phyloP scores from a whole-genome alignment of 1,139 yeast species.

The Protomyces lactucae-debilis region DNA sequence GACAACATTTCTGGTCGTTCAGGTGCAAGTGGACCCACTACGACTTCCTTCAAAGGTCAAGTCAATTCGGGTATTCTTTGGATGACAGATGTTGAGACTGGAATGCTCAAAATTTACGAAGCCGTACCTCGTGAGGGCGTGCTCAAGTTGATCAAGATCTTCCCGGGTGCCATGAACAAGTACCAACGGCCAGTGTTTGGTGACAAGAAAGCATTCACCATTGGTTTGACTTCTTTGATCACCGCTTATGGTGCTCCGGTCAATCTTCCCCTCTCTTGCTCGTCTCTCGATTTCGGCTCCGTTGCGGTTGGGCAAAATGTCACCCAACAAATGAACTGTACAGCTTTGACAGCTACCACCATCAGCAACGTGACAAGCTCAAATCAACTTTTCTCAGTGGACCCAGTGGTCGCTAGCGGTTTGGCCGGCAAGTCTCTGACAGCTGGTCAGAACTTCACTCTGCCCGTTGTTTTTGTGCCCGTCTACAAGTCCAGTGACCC shows the following conservation, averaged over 20 bases:
- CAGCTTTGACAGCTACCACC: not conserved
- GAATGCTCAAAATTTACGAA: not conserved
- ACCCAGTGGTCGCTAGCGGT: not conserved
- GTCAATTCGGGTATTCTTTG: slow-evolving; percentile 1
- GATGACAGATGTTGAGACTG: slow-evolving; percentile 14
- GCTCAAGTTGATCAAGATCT: not conserved
- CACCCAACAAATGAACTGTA: slow-evolving; percentile 1
- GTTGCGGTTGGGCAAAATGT: not conserved
- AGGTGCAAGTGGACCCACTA: slow-evolving; percentile 2
- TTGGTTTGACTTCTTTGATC: not conserved
- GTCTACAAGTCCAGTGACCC: slow-evolving; percentile 4
- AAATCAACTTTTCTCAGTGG: not conserved
- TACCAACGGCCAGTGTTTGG: slow-evolving; percentile 6
- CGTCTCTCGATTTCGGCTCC: not conserved
- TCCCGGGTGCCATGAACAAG: not conserved
- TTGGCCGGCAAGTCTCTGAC: not conserved
- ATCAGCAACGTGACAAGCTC: not conserved
- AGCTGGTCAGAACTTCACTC: not conserved
- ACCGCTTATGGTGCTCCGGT: slow-evolving; percentile 4
- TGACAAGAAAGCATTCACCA: not conserved
- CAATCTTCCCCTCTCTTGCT: slow-evolving; percentile 5
- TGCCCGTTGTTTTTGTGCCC: slow-evolving; percentile 3
- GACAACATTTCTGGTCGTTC: slow-evolving; percentile 5
- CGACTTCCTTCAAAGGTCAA: slow-evolving; percentile 1
- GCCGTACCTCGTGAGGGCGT: slow-evolving; percentile 1